Evolutionary conservation across 2,329 filamentous ascomycete genomes (phyloP).

Genomic region (Exutisphaerella laricina): DNA sequence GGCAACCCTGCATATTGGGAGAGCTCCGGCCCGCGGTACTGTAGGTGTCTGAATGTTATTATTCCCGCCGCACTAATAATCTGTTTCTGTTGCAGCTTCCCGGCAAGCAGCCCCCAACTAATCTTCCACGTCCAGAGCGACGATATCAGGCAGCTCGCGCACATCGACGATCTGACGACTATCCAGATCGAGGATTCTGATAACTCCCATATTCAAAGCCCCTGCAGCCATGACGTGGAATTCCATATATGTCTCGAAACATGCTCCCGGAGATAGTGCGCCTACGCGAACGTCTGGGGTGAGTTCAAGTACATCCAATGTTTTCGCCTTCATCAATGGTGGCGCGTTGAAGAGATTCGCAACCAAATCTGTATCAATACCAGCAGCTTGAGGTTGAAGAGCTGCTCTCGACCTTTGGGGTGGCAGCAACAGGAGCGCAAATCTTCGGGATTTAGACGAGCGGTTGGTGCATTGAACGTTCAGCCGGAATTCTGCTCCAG

Average conservation of each 20-base stretch:
- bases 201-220: slow-evolving; percentile 63
- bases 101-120: not conserved
- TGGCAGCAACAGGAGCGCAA: slow-evolving; percentile 54
- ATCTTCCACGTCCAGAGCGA: slow-evolving; percentile 35
- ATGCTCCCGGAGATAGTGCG: slow-evolving; percentile 64
- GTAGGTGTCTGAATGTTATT: not conserved
- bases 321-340: slow-evolving; percentile 46
- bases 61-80: not conserved
- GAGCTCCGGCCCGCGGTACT: too few species aligned
- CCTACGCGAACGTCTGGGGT: slow-evolving; percentile 70
- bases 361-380: slow-evolving; percentile 12
- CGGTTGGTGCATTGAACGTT: slow-evolving; percentile 72
- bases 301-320: slow-evolving; percentile 65
- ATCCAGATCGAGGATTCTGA: slow-evolving; percentile 66
- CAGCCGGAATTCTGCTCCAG: slow-evolving; percentile 66
- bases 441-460: slow-evolving; percentile 56
- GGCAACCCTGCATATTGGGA: too few species aligned
- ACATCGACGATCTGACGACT: slow-evolving; percentile 75
- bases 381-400: not conserved
- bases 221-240: slow-evolving; percentile 65
- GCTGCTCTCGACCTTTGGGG: slow-evolving; percentile 8
- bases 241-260: slow-evolving; percentile 66
- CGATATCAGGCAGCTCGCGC: slow-evolving; percentile 64
- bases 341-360: slow-evolving; percentile 18
- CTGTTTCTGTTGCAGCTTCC: not conserved